Conservation (phyloP, 2,329 filamentous ascomycete genomes). For the Myriosclerotinia duriaeana region DNA sequence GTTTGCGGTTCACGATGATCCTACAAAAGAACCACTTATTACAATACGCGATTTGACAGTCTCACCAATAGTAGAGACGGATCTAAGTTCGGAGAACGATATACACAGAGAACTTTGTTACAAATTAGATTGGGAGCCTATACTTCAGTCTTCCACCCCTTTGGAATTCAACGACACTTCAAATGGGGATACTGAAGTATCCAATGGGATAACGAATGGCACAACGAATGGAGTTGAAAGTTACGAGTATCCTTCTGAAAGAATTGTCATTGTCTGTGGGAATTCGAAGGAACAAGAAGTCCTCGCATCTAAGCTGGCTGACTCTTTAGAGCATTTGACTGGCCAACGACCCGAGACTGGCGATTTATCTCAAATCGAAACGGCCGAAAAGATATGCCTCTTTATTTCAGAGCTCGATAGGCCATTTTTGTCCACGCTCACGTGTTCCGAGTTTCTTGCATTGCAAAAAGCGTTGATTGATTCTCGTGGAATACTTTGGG, state of each 20-base stretch:
- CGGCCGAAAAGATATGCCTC: conserved; percentile 42
- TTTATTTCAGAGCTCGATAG: conserved; percentile 50
- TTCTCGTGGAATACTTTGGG: conserved; percentile 49
- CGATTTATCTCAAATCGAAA: conserved; percentile 38
- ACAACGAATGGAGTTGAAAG: not conserved
- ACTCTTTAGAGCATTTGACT: conserved; percentile 14
- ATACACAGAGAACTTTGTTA: conserved; percentile 48
- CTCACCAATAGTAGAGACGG: conserved; percentile 46
- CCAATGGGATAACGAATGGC: conserved; percentile 5
- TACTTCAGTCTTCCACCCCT: conserved; percentile 31
- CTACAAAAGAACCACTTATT: conserved; percentile 42
- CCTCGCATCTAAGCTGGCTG: conserved; percentile 5
- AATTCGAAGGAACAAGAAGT: conserved; percentile 1
- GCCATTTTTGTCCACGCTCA: conserved; percentile 45
- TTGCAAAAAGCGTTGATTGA: conserved; percentile 46
- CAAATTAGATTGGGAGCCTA: conserved; percentile 49
- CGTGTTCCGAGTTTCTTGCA: conserved; percentile 43
- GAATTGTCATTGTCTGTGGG: conserved; percentile 4
- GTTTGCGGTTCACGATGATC: conserved; percentile 40
- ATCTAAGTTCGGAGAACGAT: conserved; percentile 37
- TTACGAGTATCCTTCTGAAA: not conserved
- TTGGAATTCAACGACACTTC: conserved; percentile 39
- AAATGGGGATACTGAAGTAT: not conserved
- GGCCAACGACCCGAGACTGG: conserved; percentile 1
- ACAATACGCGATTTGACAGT: conserved; percentile 44